Evolutionary conservation across 306 rosid genomes (phyloP).

Genomic region (Trichosanthes truncata): DNA sequence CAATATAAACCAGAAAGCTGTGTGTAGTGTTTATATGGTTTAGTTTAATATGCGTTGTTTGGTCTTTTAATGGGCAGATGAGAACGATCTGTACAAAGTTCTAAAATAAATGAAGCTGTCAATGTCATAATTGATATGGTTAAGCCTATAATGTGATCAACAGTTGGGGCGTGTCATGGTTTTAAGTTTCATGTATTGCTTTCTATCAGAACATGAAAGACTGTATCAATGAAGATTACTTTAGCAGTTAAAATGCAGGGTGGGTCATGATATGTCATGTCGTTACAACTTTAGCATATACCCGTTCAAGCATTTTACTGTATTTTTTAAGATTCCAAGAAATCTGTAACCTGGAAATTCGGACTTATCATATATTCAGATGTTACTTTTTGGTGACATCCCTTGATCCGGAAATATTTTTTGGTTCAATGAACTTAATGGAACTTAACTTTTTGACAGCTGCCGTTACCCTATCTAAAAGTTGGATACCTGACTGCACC

Average conservation of each 20-base stretch:
- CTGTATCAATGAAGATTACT: background rate
- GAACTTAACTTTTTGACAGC: conserved; percentile 42
- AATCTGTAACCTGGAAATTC: background rate
- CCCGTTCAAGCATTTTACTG: background rate
- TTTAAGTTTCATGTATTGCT: background rate
- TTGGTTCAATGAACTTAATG: conserved; percentile 17
- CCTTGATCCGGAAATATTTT: conserved; percentile 16
- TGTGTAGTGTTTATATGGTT: background rate
- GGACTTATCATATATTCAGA: background rate
- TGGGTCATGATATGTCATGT: background rate
- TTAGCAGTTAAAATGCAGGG: background rate
- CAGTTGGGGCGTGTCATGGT: background rate
- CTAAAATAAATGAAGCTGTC: background rate
- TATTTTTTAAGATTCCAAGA: background rate
- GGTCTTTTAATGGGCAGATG: background rate
- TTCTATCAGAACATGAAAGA: background rate
- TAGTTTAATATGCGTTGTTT: background rate
- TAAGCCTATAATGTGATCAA: background rate
- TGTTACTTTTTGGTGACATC: background rate
- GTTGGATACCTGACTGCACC: conserved; percentile 90
- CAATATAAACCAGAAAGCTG: background rate
- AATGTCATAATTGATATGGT: background rate
- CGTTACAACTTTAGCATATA: background rate
- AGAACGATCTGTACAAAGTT: background rate
- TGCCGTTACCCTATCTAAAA: conserved; percentile 88